These are phyloP conservation scores for Chlamydomonas incerta DNA, from an alignment of 139 green algal genomes.

Conservation along the genomic window DNA sequence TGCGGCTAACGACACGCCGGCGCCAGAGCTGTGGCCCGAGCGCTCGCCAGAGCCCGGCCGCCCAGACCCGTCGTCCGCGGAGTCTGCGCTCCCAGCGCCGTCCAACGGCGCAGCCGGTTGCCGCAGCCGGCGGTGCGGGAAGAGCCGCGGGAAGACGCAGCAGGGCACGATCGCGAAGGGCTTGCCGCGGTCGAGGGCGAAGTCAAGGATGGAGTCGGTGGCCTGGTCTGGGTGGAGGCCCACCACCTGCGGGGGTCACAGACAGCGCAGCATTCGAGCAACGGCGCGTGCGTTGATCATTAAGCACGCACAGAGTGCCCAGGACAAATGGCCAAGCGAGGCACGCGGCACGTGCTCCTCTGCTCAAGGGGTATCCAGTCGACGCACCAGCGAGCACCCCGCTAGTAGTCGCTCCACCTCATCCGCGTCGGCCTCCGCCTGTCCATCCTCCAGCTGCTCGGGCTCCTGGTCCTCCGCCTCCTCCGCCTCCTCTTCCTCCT, in stretches of 20 bases:
- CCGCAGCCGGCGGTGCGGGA: conserved; percentile 51
- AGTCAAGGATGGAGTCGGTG: conserved; percentile 66
- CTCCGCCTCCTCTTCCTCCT: background rate
- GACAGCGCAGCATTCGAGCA: background rate
- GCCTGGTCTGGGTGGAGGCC: conserved; percentile 74
- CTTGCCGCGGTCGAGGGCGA: conserved; percentile 46
- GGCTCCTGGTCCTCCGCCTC: too few relatives aligned
- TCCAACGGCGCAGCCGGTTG: background rate
- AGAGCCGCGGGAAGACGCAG: conserved; percentile 72
- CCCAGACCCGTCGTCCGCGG: background rate
- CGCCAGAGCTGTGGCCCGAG: too few relatives aligned
- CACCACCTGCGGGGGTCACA: conserved; percentile 39
- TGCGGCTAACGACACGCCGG: too few relatives aligned
- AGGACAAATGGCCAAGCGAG: too few relatives aligned
- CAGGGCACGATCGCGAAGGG: conserved; percentile 73
- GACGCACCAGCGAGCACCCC: conserved; percentile 11
- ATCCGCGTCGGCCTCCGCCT: background rate
- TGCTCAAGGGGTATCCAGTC: too few relatives aligned
- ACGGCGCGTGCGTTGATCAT: background rate
- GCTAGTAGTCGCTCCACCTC: background rate
- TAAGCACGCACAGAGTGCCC: background rate
- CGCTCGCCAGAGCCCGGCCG: too few relatives aligned
- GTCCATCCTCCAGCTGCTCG: background rate
- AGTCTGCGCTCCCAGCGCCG: background rate
- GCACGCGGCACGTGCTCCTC: too few relatives aligned